Percentiles rank a stretch among this genome's conserved stretches.
Conservation (phyloP, 768 basidiomycete genomes). For the Amanita jacksonii region DNA sequence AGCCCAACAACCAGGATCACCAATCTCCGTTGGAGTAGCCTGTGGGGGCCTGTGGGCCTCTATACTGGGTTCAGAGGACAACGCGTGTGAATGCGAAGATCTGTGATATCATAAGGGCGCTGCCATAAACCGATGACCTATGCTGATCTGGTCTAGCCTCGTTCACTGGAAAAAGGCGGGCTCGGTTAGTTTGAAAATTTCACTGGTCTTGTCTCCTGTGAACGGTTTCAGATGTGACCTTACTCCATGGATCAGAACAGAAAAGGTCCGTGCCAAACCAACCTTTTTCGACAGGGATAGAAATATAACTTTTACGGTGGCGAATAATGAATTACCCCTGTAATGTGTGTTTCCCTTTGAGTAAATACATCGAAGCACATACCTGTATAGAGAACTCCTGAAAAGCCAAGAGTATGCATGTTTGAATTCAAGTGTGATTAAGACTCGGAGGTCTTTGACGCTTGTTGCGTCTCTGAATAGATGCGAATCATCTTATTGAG, state of each 20-base stretch:
- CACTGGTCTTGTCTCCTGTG: too few species aligned
- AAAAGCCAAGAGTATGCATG: slow-evolving; percentile 56
- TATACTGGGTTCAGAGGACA: too few species aligned
- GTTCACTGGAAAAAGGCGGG: too few species aligned
- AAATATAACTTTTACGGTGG: slow-evolving; percentile 51
- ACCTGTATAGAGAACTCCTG: slow-evolving; percentile 50
- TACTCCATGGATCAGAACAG: slow-evolving; percentile 46
- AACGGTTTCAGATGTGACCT: too few species aligned
- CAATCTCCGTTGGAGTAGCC: slow-evolving; percentile 43
- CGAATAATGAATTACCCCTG: slow-evolving; percentile 49
- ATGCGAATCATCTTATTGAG: slow-evolving; percentile 40
- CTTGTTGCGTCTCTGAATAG: slow-evolving; percentile 42
- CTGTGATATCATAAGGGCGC: not conserved
- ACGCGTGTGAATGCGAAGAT: not conserved
- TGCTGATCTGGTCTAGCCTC: too few species aligned
- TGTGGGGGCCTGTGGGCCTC: too few species aligned
- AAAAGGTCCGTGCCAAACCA: slow-evolving; percentile 65
- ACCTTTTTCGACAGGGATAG: slow-evolving; percentile 54
- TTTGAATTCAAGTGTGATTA: slow-evolving; percentile 47
- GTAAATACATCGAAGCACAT: slow-evolving; percentile 14
- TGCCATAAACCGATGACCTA: not conserved
- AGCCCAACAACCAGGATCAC: slow-evolving; percentile 47
- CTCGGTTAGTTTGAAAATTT: too few species aligned
- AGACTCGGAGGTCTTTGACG: slow-evolving; percentile 43
- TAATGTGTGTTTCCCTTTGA: not conserved